These are phyloP conservation scores for Sclerotinia trifoliorum DNA, from an alignment of 2,329 filamentous ascomycete genomes.

Conservation along the genomic window DNA sequence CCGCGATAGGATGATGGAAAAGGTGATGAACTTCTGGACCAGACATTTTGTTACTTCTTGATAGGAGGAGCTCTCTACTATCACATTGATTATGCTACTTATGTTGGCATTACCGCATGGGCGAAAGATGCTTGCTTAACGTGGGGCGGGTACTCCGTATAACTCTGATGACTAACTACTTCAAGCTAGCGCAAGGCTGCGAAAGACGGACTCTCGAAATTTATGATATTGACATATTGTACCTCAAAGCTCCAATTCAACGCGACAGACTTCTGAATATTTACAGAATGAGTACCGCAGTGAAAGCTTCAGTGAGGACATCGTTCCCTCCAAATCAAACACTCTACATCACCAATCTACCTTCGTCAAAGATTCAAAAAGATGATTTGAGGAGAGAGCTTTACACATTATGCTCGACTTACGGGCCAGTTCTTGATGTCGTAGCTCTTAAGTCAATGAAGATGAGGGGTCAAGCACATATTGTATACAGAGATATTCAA, in stretches of 20 bases:
- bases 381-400: conserved; percentile 80
- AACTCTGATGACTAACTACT: conserved; percentile 4
- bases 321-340: conserved; percentile 68
- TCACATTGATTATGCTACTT: conserved; percentile 45
- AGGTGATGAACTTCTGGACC: conserved; percentile 91
- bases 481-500: conserved; percentile 86
- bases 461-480: conserved; percentile 94
- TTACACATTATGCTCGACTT: conserved; percentile 92
- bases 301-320: conserved; percentile 1
- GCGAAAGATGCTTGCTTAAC: conserved; percentile 15
- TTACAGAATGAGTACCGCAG: conserved; percentile 14
- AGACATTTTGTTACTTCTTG: conserved; percentile 62
- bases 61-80: conserved; percentile 99
- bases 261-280: not conserved
- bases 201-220: conserved; percentile 18
- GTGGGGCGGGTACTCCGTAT: conserved; percentile 13
- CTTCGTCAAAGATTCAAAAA: conserved; percentile 85
- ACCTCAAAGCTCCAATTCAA: conserved; percentile 6
- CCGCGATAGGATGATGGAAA: conserved; percentile 93
- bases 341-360: conserved; percentile 84
- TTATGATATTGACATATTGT: conserved; percentile 5
- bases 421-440: conserved; percentile 88
- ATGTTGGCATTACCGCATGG: conserved; percentile 23
- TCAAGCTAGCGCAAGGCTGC: conserved; percentile 21
- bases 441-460: conserved; percentile 84